A percentile compares a stretch with the other conserved stretches of the same genome.
phyloP scores from a whole-genome alignment of 345 rosid species.

The Ceriops decandra region DNA sequence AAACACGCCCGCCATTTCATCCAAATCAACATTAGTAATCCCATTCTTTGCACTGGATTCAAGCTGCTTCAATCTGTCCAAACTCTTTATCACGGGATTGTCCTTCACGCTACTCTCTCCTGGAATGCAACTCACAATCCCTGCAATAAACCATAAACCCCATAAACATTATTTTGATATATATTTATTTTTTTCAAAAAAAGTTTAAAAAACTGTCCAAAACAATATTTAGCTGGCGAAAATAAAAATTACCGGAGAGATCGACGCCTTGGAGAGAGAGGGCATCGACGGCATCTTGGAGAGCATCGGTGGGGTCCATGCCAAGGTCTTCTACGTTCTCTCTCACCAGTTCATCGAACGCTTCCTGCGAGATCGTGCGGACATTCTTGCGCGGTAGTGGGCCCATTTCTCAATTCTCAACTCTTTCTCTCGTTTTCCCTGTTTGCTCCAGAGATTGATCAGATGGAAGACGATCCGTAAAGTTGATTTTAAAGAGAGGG shows the following conservation, averaged over 20 bases:
- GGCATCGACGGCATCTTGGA: conserved; percentile 77
- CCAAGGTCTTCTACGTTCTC: conserved; percentile 88
- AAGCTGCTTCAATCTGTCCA: conserved; percentile 53
- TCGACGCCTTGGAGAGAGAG: conserved; percentile 90
- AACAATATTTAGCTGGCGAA: not conserved
- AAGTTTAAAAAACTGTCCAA: not conserved
- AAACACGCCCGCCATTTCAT: conserved; percentile 45
- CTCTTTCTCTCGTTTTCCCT: no score
- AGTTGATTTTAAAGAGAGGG: no score
- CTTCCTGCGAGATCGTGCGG: conserved; percentile 78
- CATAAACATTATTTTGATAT: no score
- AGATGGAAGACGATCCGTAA: no score
- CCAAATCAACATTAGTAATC: conserved; percentile 31
- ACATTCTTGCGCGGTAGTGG: conserved; percentile 34
- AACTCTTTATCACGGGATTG: conserved; percentile 58
- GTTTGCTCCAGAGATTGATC: no score
- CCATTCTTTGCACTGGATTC: conserved; percentile 15
- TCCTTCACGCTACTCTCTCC: conserved; percentile 61
- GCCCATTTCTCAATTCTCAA: conserved; percentile 33
- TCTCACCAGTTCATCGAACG: conserved; percentile 75
- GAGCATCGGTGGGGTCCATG: conserved; percentile 88
- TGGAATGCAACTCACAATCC: conserved; percentile 67
- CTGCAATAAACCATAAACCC: conserved; percentile 24
- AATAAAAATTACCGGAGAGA: conserved; percentile 54
- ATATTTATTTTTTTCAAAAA: not conserved